phyloP scores from a whole-genome alignment of 352 stramenopile genomes.

The Elongisporangium senticosum region DNA sequence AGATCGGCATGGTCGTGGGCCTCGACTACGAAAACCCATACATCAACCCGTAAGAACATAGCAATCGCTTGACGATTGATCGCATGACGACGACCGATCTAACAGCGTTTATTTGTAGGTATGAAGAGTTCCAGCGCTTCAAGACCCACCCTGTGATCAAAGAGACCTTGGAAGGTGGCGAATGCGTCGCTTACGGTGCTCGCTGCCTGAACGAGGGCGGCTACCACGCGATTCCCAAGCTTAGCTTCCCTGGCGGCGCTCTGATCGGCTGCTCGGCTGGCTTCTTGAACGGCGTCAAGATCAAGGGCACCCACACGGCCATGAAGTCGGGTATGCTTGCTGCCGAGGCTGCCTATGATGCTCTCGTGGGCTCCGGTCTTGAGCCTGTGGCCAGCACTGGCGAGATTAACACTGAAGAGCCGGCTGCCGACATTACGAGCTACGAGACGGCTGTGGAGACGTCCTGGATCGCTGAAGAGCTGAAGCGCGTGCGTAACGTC shows the following conservation, averaged over 20 bases:
- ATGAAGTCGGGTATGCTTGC: slow-evolving; percentile 98
- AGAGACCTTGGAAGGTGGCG: slow-evolving; percentile 92
- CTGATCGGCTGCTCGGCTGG: slow-evolving; percentile 97
- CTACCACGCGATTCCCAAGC: slow-evolving; percentile 97
- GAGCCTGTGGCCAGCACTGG: slow-evolving; percentile 63
- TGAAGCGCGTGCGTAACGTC: slow-evolving; percentile 96
- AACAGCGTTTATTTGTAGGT: slow-evolving; percentile 20
- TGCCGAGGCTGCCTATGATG: slow-evolving; percentile 93
- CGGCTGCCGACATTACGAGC: slow-evolving; percentile 58
- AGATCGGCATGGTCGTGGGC: slow-evolving; percentile 96
- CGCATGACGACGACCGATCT: background rate
- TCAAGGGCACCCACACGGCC: slow-evolving; percentile 98
- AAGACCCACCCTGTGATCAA: slow-evolving; percentile 96
- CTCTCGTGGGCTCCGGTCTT: slow-evolving; percentile 42
- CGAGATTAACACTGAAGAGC: slow-evolving; percentile 69
- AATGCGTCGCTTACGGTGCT: slow-evolving; percentile 97
- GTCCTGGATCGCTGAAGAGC: slow-evolving; percentile 96
- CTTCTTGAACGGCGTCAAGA: slow-evolving; percentile 99
- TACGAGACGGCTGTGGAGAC: slow-evolving; percentile 88
- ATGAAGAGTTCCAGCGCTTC: slow-evolving; percentile 99
- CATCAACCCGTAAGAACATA: slow-evolving; percentile 90
- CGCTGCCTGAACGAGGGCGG: slow-evolving; percentile 93
- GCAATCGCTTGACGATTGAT: background rate
- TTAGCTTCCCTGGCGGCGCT: slow-evolving; percentile 96
- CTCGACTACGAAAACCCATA: slow-evolving; percentile 99